These are phyloP conservation scores for Aspergillus clavatus DNA, from an alignment of 2,329 filamentous ascomycete species.

Conservation along the genomic window DNA sequence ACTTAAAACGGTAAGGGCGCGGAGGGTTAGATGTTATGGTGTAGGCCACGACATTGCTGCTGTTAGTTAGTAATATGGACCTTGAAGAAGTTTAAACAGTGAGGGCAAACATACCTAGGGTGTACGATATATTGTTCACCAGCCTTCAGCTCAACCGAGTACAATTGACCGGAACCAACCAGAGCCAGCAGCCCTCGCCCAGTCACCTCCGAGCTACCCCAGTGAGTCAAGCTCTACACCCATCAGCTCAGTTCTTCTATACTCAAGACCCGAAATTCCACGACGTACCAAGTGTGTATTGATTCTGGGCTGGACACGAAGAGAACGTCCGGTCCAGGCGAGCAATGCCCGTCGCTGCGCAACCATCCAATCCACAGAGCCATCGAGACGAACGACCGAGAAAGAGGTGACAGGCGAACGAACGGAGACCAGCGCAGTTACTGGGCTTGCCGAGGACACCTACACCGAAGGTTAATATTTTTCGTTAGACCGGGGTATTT, in stretches of 20 bases:
- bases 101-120: constrained; percentile 51
- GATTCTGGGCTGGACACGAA: constrained; percentile 69
- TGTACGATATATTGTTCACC: constrained; percentile 90
- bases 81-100: background rate
- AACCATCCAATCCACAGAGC: constrained; percentile 92
- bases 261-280: background rate
- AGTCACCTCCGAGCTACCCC: constrained; percentile 85
- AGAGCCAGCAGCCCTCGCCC: constrained; percentile 83
- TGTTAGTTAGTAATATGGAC: constrained; percentile 6
- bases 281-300: constrained; percentile 61
- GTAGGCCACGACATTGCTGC: constrained; percentile 84
- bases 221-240: constrained; percentile 66
- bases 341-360: constrained; percentile 80
- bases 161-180: constrained; percentile 81
- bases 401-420: constrained; percentile 84
- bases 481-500: background rate
- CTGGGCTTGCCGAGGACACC: constrained; percentile 78
- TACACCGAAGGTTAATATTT: constrained; percentile 33
- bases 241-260: constrained; percentile 32
- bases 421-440: constrained; percentile 83
- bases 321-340: constrained; percentile 93
- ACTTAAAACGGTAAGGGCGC: constrained; percentile 80
- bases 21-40: constrained; percentile 69
- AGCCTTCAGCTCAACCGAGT: constrained; percentile 72
- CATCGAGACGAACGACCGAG: constrained; percentile 81